phyloP scores from a whole-genome alignment of 371 early-diverging fungal species.

The Gilbertella persicaria region DNA sequence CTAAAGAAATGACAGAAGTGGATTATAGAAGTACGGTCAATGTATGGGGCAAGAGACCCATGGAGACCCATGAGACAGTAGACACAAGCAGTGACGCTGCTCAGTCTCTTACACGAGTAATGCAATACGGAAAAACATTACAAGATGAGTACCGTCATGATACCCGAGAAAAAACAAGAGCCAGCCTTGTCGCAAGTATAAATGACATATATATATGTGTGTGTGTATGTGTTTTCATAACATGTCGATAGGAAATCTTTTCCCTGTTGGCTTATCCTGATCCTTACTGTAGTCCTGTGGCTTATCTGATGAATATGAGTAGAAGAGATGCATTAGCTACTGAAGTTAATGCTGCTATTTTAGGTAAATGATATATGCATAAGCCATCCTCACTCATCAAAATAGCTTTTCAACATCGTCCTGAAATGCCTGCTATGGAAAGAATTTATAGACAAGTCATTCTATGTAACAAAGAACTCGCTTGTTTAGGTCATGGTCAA shows the following conservation, averaged over 20 bases:
- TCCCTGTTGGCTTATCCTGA: conserved; percentile 82
- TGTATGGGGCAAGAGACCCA: not conserved
- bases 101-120: conserved; percentile 38
- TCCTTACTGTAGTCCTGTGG: conserved; percentile 54
- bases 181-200: conserved; percentile 27
- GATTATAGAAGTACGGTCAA: too few species aligned
- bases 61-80: not conserved
- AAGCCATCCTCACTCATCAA: not conserved
- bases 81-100: not conserved
- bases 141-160: conserved; percentile 68
- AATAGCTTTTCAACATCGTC: conserved; percentile 33
- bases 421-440: conserved; percentile 44
- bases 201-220: not conserved
- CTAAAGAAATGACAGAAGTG: not conserved
- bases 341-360: conserved; percentile 72
- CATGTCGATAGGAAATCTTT: conserved; percentile 48
- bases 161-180: conserved; percentile 25
- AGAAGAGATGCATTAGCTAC: conserved; percentile 58
- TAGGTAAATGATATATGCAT: conserved; percentile 40
- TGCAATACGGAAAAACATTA: conserved; percentile 74
- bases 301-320: conserved; percentile 50
- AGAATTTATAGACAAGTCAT: conserved; percentile 44
- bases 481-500: conserved; percentile 32
- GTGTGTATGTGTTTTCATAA: not conserved
- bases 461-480: conserved; percentile 37